Evolutionary conservation across 768 basidiomycete genomes (phyloP).

Genomic region (Auriscalpium orientale): DNA sequence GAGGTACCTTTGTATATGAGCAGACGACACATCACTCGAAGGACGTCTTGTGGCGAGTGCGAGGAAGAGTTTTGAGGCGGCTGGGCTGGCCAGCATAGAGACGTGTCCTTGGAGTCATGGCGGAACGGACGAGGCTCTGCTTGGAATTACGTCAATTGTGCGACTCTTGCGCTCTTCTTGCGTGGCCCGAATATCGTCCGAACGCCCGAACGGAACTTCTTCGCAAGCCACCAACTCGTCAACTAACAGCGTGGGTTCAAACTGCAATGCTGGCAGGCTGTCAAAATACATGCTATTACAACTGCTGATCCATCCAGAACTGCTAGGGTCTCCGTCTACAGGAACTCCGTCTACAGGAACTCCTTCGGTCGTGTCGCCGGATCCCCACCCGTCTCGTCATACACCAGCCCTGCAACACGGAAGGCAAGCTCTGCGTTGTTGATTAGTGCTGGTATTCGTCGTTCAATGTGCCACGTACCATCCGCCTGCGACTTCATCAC

Average conservation of each 20-base stretch:
- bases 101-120: background rate
- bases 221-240: background rate
- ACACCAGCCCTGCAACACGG: slow-evolving; percentile 78
- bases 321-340: background rate
- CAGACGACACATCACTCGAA: slow-evolving; percentile 66
- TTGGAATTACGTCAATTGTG: background rate
- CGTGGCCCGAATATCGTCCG: no score
- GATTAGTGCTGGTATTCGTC: slow-evolving; percentile 5
- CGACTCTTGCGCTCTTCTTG: background rate
- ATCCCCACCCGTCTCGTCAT: slow-evolving; percentile 78
- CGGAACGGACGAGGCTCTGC: background rate
- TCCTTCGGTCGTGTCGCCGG: slow-evolving; percentile 69
- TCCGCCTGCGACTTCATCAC: slow-evolving; percentile 65
- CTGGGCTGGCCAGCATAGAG: no score
- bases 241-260: background rate
- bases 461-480: slow-evolving; percentile 44
- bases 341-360: slow-evolving; percentile 45
- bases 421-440: slow-evolving; percentile 63
- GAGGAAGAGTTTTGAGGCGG: background rate
- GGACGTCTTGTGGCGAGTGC: background rate
- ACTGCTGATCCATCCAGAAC: background rate
- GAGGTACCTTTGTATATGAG: slow-evolving; percentile 94
- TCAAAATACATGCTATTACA: background rate
- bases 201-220: no score
- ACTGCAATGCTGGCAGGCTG: background rate